Conservation (phyloP, 192 early-diverging fungal genomes). For the Haplosporangium gracile region DNA sequence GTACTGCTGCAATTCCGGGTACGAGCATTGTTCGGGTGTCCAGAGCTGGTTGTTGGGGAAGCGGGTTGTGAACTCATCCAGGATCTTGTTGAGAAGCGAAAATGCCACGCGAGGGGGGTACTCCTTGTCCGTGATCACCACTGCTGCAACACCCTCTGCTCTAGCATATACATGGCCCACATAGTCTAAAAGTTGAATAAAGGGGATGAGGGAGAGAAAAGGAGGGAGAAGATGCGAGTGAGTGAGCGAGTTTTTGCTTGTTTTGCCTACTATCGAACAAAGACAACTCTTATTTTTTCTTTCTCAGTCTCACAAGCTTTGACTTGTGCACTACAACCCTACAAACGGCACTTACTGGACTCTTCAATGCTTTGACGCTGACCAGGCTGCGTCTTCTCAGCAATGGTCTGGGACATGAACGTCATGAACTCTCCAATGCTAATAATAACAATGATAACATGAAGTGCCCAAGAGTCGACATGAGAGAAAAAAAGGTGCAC, state of each 20-base stretch:
- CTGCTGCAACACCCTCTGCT: conserved; percentile 76
- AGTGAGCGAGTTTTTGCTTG: not conserved
- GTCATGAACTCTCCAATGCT: conserved; percentile 91
- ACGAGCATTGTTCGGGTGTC: conserved; percentile 61
- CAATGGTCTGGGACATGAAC: conserved; percentile 86
- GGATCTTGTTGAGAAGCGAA: conserved; percentile 83
- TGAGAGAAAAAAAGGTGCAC: conserved; percentile 8
- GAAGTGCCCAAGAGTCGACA: not conserved
- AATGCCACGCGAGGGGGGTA: conserved; percentile 94
- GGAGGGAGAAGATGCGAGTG: not conserved
- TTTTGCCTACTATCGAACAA: not conserved
- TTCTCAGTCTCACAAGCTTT: not conserved
- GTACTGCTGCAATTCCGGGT: conserved; percentile 80
- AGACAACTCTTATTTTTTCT: not conserved
- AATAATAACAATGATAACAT: not conserved
- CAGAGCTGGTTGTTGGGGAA: conserved; percentile 60
- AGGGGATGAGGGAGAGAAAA: conserved; percentile 3
- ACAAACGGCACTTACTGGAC: conserved; percentile 69
- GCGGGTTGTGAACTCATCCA: conserved; percentile 87
- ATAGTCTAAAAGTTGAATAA: conserved; percentile 67
- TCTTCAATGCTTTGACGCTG: conserved; percentile 86
- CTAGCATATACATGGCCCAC: conserved; percentile 86
- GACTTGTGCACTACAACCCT: not conserved
- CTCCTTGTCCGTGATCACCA: conserved; percentile 87
- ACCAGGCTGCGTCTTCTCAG: conserved; percentile 86